A percentile compares a stretch with the other conserved stretches of the same genome.
These are phyloP conservation scores for Pharus latifolius DNA, from an alignment of 176 grass and related monocot genomes.

Conservation along the genomic window DNA sequence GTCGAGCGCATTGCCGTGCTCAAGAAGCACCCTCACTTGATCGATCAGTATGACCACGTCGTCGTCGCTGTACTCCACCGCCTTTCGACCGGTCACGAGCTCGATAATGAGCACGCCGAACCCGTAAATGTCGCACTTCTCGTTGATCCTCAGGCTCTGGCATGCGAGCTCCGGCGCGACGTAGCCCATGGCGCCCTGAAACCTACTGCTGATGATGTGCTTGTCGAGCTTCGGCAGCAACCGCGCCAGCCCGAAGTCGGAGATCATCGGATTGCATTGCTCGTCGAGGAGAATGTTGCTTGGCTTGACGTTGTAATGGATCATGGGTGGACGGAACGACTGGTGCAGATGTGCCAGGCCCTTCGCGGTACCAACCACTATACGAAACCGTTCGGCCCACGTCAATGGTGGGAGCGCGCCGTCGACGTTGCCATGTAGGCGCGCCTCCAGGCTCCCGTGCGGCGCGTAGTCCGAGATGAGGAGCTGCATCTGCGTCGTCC, in stretches of 20 bases:
- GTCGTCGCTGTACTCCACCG: slow-evolving; percentile 69
- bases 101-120: slow-evolving; percentile 86
- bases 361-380: slow-evolving; percentile 51
- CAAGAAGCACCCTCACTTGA: slow-evolving; percentile 52
- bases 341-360: slow-evolving; percentile 80
- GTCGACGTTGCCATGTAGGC: slow-evolving; percentile 29
- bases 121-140: slow-evolving; percentile 96
- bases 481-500: slow-evolving; percentile 83
- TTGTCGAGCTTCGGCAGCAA: slow-evolving; percentile 40
- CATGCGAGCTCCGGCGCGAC: slow-evolving; percentile 86
- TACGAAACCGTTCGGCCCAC: slow-evolving; percentile 66
- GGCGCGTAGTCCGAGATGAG: slow-evolving; percentile 68
- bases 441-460: slow-evolving; percentile 69
- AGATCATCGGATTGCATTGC: slow-evolving; percentile 46
- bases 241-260: slow-evolving; percentile 81
- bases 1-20: slow-evolving; percentile 57
- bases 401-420: slow-evolving; percentile 14
- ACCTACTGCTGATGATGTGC: slow-evolving; percentile 35
- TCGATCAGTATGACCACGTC: slow-evolving; percentile 78
- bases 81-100: slow-evolving; percentile 57
- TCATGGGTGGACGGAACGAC: slow-evolving; percentile 75
- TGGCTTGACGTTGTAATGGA: slow-evolving; percentile 94
- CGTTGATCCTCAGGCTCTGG: slow-evolving; percentile 77
- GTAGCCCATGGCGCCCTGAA: slow-evolving; percentile 62
- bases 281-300: slow-evolving; percentile 90